Conservation (phyloP, 2,329 filamentous ascomycete genomes). For the Fusarium pseudocircinatum region DNA sequence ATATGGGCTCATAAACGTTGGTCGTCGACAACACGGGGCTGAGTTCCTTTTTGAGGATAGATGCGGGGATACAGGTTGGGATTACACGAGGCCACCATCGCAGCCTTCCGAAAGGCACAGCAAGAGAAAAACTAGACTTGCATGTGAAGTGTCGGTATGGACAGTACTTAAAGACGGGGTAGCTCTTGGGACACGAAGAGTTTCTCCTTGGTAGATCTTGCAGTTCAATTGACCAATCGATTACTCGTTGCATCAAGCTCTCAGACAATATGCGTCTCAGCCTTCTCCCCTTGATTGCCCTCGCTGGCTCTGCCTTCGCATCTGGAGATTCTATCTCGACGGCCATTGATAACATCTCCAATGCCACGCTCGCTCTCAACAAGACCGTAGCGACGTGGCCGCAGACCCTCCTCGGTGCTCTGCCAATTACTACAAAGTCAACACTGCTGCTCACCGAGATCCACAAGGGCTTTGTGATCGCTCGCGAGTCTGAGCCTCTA, state of each 20-base stretch:
- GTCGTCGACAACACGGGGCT: slow-evolving; percentile 7
- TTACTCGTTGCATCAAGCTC: slow-evolving; percentile 20
- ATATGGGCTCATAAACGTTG: slow-evolving; percentile 11
- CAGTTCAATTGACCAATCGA: slow-evolving; percentile 31
- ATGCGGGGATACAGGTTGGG: slow-evolving; percentile 30
- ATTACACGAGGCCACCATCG: slow-evolving; percentile 33
- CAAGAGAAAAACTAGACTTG: neutral
- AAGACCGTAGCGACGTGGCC: slow-evolving; percentile 49
- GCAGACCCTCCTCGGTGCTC: slow-evolving; percentile 50
- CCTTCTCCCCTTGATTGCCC: slow-evolving; percentile 35
- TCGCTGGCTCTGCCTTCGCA: slow-evolving; percentile 43
- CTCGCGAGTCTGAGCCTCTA: slow-evolving; percentile 51
- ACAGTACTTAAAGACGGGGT: slow-evolving; percentile 28
- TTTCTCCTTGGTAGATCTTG: slow-evolving; percentile 17
- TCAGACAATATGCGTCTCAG: slow-evolving; percentile 39
- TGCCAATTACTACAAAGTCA: slow-evolving; percentile 54
- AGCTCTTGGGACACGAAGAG: neutral
- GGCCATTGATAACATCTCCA: slow-evolving; percentile 49
- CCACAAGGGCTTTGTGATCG: slow-evolving; percentile 50
- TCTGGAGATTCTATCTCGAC: slow-evolving; percentile 48
- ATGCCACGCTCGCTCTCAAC: slow-evolving; percentile 48
- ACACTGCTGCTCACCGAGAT: slow-evolving; percentile 52
- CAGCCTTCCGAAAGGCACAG: slow-evolving; percentile 26
- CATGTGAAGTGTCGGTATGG: slow-evolving; percentile 23
- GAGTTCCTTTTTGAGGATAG: slow-evolving; percentile 37